Evolutionary conservation across 2,329 filamentous ascomycete species (phyloP).

Genomic region (Cercospora citrullina): DNA sequence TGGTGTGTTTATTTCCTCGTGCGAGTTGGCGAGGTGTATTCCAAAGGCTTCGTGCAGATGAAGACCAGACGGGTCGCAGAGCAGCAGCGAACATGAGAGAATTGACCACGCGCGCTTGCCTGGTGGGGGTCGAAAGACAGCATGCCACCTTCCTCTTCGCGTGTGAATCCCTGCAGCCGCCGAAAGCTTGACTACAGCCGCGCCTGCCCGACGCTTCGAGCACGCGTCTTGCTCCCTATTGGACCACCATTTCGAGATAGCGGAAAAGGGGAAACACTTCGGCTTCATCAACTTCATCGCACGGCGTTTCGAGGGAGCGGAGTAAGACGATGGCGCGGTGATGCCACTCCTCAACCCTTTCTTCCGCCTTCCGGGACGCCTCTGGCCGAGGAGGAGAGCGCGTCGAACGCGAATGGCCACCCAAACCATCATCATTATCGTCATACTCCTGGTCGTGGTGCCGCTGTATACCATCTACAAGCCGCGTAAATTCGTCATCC

Average conservation of each 20-base stretch:
- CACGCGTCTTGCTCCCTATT: constrained; percentile 6
- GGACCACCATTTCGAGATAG: not conserved
- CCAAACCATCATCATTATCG: constrained; percentile 28
- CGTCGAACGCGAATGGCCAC: constrained; percentile 36
- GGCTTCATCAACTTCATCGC: not conserved
- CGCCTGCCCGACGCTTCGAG: not conserved
- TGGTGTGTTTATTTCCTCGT: not conserved
- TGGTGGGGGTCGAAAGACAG: constrained; percentile 3
- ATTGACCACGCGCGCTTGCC: not conserved
- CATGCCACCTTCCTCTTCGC: constrained; percentile 9
- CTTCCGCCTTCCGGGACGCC: constrained; percentile 37
- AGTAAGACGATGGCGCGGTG: constrained; percentile 20
- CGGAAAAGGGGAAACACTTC: not conserved
- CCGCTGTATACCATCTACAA: constrained; percentile 75
- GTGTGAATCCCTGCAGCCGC: constrained; percentile 6
- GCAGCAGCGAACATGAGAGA: constrained; percentile 19
- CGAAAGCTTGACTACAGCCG: constrained; percentile 10
- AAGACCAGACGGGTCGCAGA: constrained; percentile 9
- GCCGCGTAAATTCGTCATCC: constrained; percentile 70
- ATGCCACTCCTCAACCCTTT: constrained; percentile 39
- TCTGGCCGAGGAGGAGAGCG: constrained; percentile 34
- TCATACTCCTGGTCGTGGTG: constrained; percentile 35
- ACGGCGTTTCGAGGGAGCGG: not conserved
- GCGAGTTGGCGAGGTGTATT: not conserved
- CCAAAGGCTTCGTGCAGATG: not conserved